A percentile compares a stretch with the other conserved stretches of the same genome.
Evolutionary conservation across 2,329 filamentous ascomycete species (phyloP).

Genomic region (Davidsoniella virescens): DNA sequence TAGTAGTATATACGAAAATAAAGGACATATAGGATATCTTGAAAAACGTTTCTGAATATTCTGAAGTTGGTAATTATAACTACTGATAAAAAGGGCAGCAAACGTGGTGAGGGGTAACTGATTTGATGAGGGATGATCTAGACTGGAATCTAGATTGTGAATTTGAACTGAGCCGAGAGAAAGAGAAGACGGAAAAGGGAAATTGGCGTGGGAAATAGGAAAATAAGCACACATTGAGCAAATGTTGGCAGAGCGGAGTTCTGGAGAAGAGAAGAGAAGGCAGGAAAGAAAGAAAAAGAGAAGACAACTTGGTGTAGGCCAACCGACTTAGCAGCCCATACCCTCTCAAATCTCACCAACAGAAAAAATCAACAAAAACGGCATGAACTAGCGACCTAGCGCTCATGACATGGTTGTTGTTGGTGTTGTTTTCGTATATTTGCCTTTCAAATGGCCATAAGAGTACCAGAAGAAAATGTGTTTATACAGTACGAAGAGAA

Average conservation of each 20-base stretch:
- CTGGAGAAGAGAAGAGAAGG: not conserved
- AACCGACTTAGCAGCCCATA: too few species aligned
- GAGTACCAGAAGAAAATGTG: not conserved
- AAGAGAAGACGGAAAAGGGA: not conserved
- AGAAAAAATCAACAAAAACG: not conserved
- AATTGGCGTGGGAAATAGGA: not conserved
- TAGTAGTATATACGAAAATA: not conserved
- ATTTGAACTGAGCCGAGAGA: not conserved
- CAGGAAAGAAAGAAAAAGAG: not conserved
- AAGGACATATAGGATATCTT: not conserved
- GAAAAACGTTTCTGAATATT: too few species aligned
- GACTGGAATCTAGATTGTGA: not conserved
- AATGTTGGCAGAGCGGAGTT: too few species aligned
- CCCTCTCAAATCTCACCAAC: not conserved
- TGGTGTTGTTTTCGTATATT: too few species aligned
- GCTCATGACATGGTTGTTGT: too few species aligned
- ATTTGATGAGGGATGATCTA: constrained; percentile 1
- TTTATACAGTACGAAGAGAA: too few species aligned
- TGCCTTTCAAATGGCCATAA: not conserved
- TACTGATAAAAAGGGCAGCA: not conserved
- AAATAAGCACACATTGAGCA: not conserved
- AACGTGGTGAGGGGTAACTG: not conserved
- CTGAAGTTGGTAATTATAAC: too few species aligned
- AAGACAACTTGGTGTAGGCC: not conserved
- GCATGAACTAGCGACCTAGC: not conserved